Evolutionary conservation across 163 green algal genomes (phyloP).

Genomic region (Volvox carteri): DNA sequence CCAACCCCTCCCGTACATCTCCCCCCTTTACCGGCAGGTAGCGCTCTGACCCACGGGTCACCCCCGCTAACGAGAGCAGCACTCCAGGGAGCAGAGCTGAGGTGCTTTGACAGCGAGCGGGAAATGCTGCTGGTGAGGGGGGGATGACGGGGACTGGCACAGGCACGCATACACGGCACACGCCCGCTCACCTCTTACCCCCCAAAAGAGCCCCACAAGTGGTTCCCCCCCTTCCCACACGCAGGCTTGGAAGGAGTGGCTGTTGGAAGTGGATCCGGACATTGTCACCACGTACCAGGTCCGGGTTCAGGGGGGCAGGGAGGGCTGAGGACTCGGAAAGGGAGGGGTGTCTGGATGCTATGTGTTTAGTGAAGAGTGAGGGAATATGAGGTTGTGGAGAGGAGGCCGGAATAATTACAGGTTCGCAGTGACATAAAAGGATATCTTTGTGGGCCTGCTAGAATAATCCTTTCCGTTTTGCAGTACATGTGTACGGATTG

Average conservation of each 20-base stretch:
- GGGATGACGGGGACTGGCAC: not conserved
- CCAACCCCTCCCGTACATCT: too few species aligned
- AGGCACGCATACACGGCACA: not conserved
- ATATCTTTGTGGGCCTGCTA: too few species aligned
- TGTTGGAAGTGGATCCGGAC: conserved; percentile 76
- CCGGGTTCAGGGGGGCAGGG: not conserved
- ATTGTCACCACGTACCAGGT: conserved; percentile 79
- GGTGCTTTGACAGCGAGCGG: conserved; percentile 60
- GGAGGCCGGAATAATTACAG: too few species aligned
- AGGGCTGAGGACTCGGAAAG: not conserved
- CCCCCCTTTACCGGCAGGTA: too few species aligned
- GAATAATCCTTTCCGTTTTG: too few species aligned
- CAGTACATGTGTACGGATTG: too few species aligned
- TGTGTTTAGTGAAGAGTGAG: too few species aligned
- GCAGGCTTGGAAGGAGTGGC: conserved; percentile 66
- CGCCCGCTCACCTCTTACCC: not conserved
- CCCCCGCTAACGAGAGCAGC: not conserved
- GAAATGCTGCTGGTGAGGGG: conserved; percentile 51
- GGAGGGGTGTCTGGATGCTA: not conserved
- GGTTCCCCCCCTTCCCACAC: not conserved
- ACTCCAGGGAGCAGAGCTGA: conserved; percentile 48
- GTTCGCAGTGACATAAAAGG: too few species aligned
- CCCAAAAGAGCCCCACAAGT: too few species aligned
- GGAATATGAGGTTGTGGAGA: too few species aligned
- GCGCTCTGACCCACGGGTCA: not conserved